phyloP scores from a whole-genome alignment of 2,329 filamentous ascomycete species.

The Domatiomyces globalis region DNA sequence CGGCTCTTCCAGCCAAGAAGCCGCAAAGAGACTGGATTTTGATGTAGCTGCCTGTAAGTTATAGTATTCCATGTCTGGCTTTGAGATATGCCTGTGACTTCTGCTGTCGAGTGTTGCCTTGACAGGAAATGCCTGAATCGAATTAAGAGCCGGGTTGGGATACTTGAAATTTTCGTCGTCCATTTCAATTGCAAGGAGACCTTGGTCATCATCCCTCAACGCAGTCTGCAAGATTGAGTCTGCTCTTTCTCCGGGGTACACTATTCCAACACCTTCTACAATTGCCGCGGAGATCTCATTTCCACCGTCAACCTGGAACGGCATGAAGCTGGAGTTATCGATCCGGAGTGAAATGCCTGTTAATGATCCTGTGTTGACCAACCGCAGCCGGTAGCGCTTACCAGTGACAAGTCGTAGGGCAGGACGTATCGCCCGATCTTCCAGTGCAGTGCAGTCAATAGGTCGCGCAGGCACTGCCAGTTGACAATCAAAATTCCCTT shows the following conservation, averaged over 20 bases:
- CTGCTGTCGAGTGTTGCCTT: slow-evolving; percentile 2
- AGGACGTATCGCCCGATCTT: slow-evolving; percentile 17
- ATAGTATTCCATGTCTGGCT: slow-evolving; percentile 7
- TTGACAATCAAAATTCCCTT: slow-evolving; percentile 40
- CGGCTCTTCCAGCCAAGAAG: slow-evolving; percentile 22
- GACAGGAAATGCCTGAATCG: slow-evolving; percentile 26
- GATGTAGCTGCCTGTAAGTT: slow-evolving; percentile 20
- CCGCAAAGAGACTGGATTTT: slow-evolving; percentile 19
- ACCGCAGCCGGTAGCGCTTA: slow-evolving; percentile 41
- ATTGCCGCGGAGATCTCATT: slow-evolving; percentile 20
- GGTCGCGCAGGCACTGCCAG: slow-evolving; percentile 33
- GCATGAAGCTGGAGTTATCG: slow-evolving; percentile 22
- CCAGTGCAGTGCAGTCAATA: slow-evolving; percentile 28
- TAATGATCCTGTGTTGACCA: slow-evolving; percentile 64
- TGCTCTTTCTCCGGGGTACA: slow-evolving; percentile 33
- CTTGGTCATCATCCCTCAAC: background rate
- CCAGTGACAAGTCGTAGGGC: slow-evolving; percentile 18
- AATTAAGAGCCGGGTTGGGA: slow-evolving; percentile 29
- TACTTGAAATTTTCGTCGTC: slow-evolving; percentile 26
- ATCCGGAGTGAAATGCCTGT: slow-evolving; percentile 30
- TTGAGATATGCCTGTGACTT: background rate
- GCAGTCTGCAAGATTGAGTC: slow-evolving; percentile 24
- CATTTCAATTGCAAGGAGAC: slow-evolving; percentile 7
- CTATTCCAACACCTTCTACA: slow-evolving; percentile 26
- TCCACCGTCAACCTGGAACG: slow-evolving; percentile 33